Evolutionary conservation across 2,329 filamentous ascomycete genomes (phyloP), one percentile per base, ranked within the genome.

Genomic region (Arachnopeziza araneosa): DNA sequence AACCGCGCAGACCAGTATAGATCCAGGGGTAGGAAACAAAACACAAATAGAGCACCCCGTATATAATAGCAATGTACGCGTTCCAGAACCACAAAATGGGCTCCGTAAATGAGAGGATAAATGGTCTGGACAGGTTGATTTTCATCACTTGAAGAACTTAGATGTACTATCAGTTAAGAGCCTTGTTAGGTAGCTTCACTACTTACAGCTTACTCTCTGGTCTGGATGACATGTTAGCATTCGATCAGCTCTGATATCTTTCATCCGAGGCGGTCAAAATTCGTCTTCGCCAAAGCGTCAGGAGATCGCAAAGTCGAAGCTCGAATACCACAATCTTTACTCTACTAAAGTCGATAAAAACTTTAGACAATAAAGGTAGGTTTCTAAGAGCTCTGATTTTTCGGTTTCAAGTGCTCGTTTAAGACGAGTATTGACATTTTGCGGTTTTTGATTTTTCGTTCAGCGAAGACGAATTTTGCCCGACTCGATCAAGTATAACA

Each of bases 21-120:
- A 96, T 88, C 61, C 96, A 88, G 0, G 92, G 92, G 72, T 96
- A 96, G 14, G 90, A 91, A 19, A 96, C 88, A 76, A 96, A 96
- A 75, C 91, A 96, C 32, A 96, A 84, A 70, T 95, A 95, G 1
- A 97, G 79, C 50, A 96, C 91, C 21, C 86, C 90, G 72, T 96
- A 96, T 44, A 96, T 84, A 49, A 96, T 77, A 67, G 89, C 83
- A 64, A 89, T 83, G 66, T 88, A 89, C 36, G 86, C 72, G 68
- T 88, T 83, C 85, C 85, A 83, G 66, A 86, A 87, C 83, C 84
- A 86, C 52, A 87, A 67, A 59, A 97, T 96, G 0, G 92, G 93
- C 68, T 97, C 93, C 0, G 86, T 91, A 52, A 88, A 82, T 19
- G 87, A 84, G 73, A 96, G 85, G 1, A 88, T 76, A 61, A 96